Percentiles rank a stretch among this genome's conserved stretches.
phyloP scores from a whole-genome alignment of 2,329 filamentous ascomycete genomes.

The Fusarium caatingaense region DNA sequence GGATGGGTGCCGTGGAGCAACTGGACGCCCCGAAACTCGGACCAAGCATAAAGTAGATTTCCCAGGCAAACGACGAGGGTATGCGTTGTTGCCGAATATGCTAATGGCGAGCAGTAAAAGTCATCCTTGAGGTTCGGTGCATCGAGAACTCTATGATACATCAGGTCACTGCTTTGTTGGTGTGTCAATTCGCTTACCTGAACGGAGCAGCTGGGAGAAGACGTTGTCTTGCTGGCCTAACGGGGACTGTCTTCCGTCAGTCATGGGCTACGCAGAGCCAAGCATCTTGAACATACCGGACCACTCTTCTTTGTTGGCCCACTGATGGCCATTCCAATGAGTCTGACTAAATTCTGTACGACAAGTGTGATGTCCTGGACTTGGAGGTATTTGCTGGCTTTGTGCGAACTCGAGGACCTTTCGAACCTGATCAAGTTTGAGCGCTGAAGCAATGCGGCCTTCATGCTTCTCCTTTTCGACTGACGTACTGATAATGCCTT shows the following conservation, averaged over 20 bases:
- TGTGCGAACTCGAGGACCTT: conserved; percentile 71
- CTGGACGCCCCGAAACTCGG: conserved; percentile 74
- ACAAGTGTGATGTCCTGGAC: not conserved
- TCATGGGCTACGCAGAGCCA: not conserved
- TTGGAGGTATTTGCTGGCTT: conserved; percentile 9
- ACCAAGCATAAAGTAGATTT: conserved; percentile 87
- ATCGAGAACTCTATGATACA: conserved; percentile 75
- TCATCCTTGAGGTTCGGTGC: conserved; percentile 91
- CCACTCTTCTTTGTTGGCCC: conserved; percentile 35
- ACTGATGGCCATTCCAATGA: conserved; percentile 44
- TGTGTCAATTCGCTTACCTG: conserved; percentile 64
- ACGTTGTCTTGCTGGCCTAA: conserved; percentile 43
- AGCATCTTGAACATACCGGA: conserved; percentile 6
- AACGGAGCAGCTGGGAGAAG: conserved; percentile 79
- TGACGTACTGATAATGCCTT: conserved; percentile 56
- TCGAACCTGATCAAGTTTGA: conserved; percentile 78
- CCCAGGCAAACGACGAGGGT: conserved; percentile 87
- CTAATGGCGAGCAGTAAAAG: conserved; percentile 92
- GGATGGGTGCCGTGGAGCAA: conserved; percentile 54
- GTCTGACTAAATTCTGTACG: conserved; percentile 31
- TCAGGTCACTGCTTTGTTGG: conserved; percentile 48
- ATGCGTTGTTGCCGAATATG: conserved; percentile 80
- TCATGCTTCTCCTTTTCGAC: conserved; percentile 77
- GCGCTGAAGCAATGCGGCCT: conserved; percentile 79
- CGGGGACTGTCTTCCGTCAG: conserved; percentile 32